Base-by-base conservation (phyloP, 2,329 filamentous ascomycete species). In the Xylaria sp. region DNA sequence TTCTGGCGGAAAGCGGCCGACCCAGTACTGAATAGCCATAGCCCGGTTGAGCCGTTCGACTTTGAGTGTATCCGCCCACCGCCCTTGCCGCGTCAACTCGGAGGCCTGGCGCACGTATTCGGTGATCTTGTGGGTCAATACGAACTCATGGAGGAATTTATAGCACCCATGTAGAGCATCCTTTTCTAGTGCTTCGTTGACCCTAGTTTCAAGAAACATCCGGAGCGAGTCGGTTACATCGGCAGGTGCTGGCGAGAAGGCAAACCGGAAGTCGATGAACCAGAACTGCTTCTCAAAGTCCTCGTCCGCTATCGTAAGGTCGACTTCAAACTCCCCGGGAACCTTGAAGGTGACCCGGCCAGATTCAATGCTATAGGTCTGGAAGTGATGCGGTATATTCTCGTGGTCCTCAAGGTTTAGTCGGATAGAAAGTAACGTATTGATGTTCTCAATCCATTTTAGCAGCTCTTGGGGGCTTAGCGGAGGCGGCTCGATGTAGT, bases 301-400 rank as follows among this genome's bases (percentile, higher is more conserved):
- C 67, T 97, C 92, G 63, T 92, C 89, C 17, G 90, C 91, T 59
- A 97, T 89, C 1, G 92, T 92, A 47, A 99, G 81, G 69, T 97
- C 94, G 18, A 97, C 84, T 70, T 97, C 93, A 65, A 97, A 97
- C 70, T 97, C 93, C 48, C 84, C 84, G 2, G 84, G 76, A 1
- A 97, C 89, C 43, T 78, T 83, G 71, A 99, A 99, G 0, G 92
- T 97, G 6, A 90, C 93, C 44, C 93, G 86, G n/a, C 95, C 94
- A 47, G 91, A 89, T 48, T 83, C 82, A 56, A 99, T 89, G 4
- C 79, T 81, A 74, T 92, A 97, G 56, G 89, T 81, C 63, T 82
- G 82, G 69, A 97, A 90, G 49, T 89, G 82, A n/a, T 77, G 73
- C 0, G 94, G 94, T 46, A 86, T 83, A 54, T 79, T 84, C 42